Base-by-base conservation (phyloP, 805 yeast genomes). In the Zygosaccharomyces lentus region DNA sequence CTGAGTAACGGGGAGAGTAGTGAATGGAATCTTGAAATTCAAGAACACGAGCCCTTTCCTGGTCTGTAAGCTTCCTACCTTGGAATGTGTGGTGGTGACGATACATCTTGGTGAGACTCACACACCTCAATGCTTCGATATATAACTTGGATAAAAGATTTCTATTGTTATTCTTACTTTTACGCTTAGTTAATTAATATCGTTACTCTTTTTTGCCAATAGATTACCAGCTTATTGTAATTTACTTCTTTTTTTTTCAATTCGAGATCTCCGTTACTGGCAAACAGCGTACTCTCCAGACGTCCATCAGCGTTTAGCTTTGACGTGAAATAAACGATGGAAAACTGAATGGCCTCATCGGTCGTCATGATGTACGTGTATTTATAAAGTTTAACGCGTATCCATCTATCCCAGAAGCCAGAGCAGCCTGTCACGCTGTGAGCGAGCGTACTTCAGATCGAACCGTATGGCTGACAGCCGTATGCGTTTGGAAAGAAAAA, bases 21-120 rank as follows among this genome's bases (percentile, higher is more conserved):
- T 93, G 96, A 57, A 93, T 93, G 66, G 84, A 79, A 46, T 93
- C 98, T 63, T 87, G 95, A 63, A 88, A 93, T 63, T 91, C 96
- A 56, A 85, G 79, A 32, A 91, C 83, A 42, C 91, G 81, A 29
- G 89, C 87, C 53, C 95, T 74, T 65, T 93, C 99, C 24, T 81
- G 73, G 31, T 86, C 91, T 1, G 93, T 75, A 42, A 93, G 76
- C 59, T 82, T 83, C 62, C 98, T 79, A 17, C 70, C 70, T 48
- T 66, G 69, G 34, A 66, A 66, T 1, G 63, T 54, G 36, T 63
- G 62, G 38, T 59, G 61, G 44, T 63, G 65, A 34, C 61, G 65
- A 29, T 58, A 61, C 67, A 62, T 62, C 19, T 34, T 38, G 32
- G 41, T 8, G 32, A 16, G 32, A 29, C 15, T 29, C 32, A 29